A percentile compares a stretch with the other conserved stretches of the same genome.
phyloP scores from a whole-genome alignment of 2,329 filamentous ascomycete genomes.

The Cadophora sp. region DNA sequence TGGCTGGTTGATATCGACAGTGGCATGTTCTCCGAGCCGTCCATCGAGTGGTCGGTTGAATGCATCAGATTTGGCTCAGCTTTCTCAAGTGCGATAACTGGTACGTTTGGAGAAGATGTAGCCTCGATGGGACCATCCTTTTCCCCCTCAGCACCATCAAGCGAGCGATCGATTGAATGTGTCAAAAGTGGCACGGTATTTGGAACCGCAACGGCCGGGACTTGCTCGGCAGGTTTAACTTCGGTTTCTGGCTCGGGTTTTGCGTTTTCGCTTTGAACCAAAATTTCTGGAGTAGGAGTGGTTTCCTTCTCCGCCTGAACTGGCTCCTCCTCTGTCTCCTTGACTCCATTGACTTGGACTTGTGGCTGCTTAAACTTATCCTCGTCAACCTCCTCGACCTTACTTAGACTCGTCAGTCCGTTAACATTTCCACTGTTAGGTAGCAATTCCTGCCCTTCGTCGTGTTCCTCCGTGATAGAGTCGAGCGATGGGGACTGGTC shows the following conservation, averaged over 20 bases:
- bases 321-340: not conserved
- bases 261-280: conserved; percentile 4
- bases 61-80: not conserved
- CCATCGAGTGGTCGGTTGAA: not conserved
- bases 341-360: conserved; percentile 4
- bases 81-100: not conserved
- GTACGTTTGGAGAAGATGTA: not conserved
- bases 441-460: conserved; percentile 23
- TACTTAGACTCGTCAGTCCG: not conserved
- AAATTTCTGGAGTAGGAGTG: not conserved
- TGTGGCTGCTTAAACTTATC: not conserved
- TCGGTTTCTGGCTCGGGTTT: not conserved
- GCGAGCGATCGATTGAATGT: not conserved
- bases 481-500: conserved; percentile 37
- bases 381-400: conserved; percentile 1
- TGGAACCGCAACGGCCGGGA: not conserved
- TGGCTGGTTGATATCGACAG: not conserved
- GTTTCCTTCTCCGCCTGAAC: not conserved
- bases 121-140: not conserved
- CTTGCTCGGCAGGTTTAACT: not conserved
- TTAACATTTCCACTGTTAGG: not conserved
- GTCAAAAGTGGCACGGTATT: not conserved
- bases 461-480: conserved; percentile 39
- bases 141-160: conserved; percentile 1
- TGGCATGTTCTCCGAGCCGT: not conserved